Conservation (phyloP, 1,284 basidiomycete genomes). For the Veloboletus limbatus region DNA sequence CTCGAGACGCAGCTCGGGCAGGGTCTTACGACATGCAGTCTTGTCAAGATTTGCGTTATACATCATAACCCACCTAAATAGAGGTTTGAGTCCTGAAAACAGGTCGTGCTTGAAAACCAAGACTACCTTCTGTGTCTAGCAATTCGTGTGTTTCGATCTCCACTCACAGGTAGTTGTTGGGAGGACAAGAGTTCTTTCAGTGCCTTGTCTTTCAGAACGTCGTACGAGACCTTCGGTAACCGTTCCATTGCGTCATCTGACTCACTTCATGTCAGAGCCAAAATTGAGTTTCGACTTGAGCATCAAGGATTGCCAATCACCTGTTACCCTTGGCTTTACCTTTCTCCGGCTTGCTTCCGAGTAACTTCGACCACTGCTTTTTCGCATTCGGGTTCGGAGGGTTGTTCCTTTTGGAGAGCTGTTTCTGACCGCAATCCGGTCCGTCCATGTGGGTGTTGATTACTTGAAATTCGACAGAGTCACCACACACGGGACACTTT, state of each 20-base stretch:
- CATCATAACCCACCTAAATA: constrained; percentile 59
- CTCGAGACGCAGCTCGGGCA: constrained; percentile 48
- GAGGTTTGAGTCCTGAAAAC: background rate
- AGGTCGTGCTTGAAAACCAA: background rate
- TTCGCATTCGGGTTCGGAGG: constrained; percentile 29
- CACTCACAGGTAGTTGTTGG: constrained; percentile 48
- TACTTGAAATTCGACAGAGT: constrained; percentile 38
- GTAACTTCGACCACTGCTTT: constrained; percentile 50
- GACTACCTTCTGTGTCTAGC: constrained; percentile 59
- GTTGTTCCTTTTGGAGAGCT: constrained; percentile 22
- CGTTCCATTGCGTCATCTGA: constrained; percentile 42
- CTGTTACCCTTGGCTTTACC: constrained; percentile 47
- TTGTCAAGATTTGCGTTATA: constrained; percentile 72
- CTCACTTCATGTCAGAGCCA: constrained; percentile 23
- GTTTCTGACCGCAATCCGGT: constrained; percentile 44
- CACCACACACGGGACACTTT: constrained; percentile 56
- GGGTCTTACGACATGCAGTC: constrained; percentile 46
- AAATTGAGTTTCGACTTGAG: constrained; percentile 13
- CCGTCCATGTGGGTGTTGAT: constrained; percentile 60
- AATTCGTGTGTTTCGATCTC: constrained; percentile 51
- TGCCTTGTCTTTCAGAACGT: constrained; percentile 58
- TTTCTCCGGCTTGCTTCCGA: constrained; percentile 38
- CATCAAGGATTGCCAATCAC: constrained; percentile 12
- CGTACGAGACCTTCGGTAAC: constrained; percentile 65
- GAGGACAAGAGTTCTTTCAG: constrained; percentile 57